Conservation (phyloP, 2,329 filamentous ascomycete genomes). For the Colletotrichum gloeosporioides region DNA sequence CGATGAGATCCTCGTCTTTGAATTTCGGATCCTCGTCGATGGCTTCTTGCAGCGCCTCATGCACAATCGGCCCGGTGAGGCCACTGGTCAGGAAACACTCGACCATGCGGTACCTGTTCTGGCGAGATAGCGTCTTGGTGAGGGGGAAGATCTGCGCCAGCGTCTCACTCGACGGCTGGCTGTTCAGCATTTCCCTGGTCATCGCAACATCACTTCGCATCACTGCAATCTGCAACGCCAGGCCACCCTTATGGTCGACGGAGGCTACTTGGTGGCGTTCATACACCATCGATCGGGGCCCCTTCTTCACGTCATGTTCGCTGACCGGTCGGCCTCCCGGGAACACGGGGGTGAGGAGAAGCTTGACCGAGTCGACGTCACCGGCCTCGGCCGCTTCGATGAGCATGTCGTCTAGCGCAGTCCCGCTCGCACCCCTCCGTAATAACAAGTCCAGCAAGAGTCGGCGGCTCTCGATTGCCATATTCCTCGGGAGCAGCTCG, state of each 20-base stretch:
- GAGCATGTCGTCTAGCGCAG: slow-evolving; percentile 52
- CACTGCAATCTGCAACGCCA: slow-evolving; percentile 56
- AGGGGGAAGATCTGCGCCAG: slow-evolving; percentile 54
- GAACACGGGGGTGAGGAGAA: slow-evolving; percentile 57
- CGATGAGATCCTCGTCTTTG: slow-evolving; percentile 57
- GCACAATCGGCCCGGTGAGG: slow-evolving; percentile 50
- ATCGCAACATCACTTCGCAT: slow-evolving; percentile 49
- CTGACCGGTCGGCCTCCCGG: slow-evolving; percentile 34
- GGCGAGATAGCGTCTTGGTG: slow-evolving; percentile 45
- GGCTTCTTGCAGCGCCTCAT: slow-evolving; percentile 57
- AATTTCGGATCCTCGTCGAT: slow-evolving; percentile 52
- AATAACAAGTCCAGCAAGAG: slow-evolving; percentile 51
- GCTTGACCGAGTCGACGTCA: slow-evolving; percentile 50
- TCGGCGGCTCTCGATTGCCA: slow-evolving; percentile 49
- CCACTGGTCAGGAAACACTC: slow-evolving; percentile 56
- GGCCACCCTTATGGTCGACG: slow-evolving; percentile 55
- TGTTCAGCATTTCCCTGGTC: slow-evolving; percentile 49
- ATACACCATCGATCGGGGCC: slow-evolving; percentile 33
- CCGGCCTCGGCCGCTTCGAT: slow-evolving; percentile 54
- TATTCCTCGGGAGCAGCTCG: slow-evolving; percentile 51
- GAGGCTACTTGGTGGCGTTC: slow-evolving; percentile 57
- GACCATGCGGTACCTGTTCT: slow-evolving; percentile 52
- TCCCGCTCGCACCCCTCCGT: slow-evolving; percentile 55
- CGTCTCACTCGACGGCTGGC: slow-evolving; percentile 51
- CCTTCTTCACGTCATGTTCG: slow-evolving; percentile 18